Base-by-base conservation (phyloP, 1,284 basidiomycete species). In the Phenoliferia sp. region DNA sequence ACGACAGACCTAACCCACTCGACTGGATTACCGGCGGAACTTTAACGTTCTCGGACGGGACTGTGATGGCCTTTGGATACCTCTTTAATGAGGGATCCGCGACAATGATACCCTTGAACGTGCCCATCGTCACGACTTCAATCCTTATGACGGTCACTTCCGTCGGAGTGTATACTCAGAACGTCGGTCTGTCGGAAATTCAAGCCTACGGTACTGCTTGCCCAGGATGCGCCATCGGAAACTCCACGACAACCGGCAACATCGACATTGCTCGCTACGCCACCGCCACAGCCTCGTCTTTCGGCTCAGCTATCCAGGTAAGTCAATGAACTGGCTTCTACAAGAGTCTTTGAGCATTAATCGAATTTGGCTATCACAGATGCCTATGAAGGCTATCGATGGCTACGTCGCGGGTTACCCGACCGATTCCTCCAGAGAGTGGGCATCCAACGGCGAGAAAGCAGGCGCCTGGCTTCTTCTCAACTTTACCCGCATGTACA, bases 111-210 rank as follows among this genome's bases (percentile, higher is more conserved):
- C 55, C 67, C 50, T 59, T 74, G 6, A 33, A 50, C 29, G 31
- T 39, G 31, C 69, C 69, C 3, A 59, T 68, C 55, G 63, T 55
- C 36, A 69, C 63, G 17, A 59, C 58, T 17, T 66, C 67, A 15
- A 56, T 75, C 22, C 39, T 59, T 17, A 61, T 74, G 59, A 65
- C 62, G 1, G 70, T 75, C 26, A 67, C 61, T 16, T 61, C 62
- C n/a, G 71, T 67, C 34, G 28, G 59, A 28, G 3, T n/a, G 0
- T 26, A 61, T 1, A 69, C 63, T 3, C 10, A 22, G 5, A 63
- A 61, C 39, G 68, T 70, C 48, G 74, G 74, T 32, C 62, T 75
- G 19, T 61, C 70, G 31, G 74, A 75, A 57, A 63, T 75, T 29
- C 63, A 56, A 26, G 72, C 65, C 29, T 73, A 66, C 58, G 64